Evolutionary conservation across 495 filamentous ascomycete genomes (phyloP).

Genomic region (Aspergillus carlsbadensis): DNA sequence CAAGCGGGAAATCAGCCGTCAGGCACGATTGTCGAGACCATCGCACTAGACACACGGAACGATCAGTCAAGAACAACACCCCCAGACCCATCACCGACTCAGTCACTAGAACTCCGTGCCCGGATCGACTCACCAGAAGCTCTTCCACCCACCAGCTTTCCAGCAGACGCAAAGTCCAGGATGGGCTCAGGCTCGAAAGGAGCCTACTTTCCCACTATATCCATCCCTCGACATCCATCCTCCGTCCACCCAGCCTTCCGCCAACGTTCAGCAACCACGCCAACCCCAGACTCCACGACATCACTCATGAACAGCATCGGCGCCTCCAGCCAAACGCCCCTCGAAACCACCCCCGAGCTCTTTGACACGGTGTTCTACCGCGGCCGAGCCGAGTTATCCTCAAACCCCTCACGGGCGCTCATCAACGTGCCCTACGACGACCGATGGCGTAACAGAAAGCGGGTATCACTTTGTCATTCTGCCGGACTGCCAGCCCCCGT

Average conservation of each 20-base stretch:
- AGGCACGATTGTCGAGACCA: neutral
- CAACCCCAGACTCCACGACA: neutral
- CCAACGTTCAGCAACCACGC: neutral
- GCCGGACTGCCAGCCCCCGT: neutral
- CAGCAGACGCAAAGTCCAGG: neutral
- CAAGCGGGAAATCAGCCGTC: neutral
- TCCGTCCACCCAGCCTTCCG: conserved; percentile 5
- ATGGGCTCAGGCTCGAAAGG: neutral
- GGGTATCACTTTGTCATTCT: neutral
- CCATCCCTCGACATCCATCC: neutral
- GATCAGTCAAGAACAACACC: neutral
- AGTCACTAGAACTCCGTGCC: neutral
- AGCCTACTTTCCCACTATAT: neutral
- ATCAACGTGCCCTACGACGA: conserved; percentile 31
- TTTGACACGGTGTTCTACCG: conserved; percentile 35
- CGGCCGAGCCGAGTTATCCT: conserved; percentile 30
- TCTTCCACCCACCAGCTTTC: neutral
- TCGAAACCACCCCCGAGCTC: conserved; percentile 25
- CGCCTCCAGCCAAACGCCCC: neutral
- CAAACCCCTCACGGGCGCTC: conserved; percentile 26
- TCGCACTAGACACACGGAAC: neutral
- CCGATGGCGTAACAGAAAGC: conserved; percentile 7
- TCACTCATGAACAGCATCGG: neutral
- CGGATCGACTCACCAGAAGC: neutral
- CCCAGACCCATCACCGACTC: neutral